Percentiles rank a stretch among this genome's conserved stretches.
phyloP scores from a whole-genome alignment of 352 stramenopile species.

The Globisporangium uncinulatum region DNA sequence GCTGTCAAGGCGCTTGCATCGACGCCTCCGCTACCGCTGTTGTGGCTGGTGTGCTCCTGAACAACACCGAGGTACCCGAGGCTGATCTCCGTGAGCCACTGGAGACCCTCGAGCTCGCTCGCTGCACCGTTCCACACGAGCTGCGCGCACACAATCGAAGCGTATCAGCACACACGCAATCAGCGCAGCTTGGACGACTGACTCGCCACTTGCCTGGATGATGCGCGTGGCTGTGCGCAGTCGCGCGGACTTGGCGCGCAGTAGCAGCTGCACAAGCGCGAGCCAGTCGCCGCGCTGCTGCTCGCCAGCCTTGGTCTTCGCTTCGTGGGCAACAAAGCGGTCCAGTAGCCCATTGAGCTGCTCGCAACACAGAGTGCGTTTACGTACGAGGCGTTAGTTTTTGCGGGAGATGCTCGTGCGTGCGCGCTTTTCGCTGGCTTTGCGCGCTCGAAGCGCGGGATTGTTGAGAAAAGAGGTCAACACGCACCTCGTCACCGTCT shows the following conservation, averaged over 20 bases:
- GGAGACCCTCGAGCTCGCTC: slow-evolving; percentile 68
- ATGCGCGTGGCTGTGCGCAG: slow-evolving; percentile 51
- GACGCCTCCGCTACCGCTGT: neutral
- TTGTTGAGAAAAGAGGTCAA: too few species aligned
- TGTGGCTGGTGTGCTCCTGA: slow-evolving; percentile 21
- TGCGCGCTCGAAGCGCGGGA: slow-evolving; percentile 26
- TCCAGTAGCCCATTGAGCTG: slow-evolving; percentile 63
- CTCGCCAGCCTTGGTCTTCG: slow-evolving; percentile 35
- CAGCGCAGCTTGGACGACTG: neutral
- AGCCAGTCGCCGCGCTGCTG: slow-evolving; percentile 51
- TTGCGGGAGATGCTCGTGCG: neutral
- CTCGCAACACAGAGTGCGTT: neutral
- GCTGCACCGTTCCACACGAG: slow-evolving; percentile 39
- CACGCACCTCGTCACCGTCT: slow-evolving; percentile 48
- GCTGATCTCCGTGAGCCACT: slow-evolving; percentile 73
- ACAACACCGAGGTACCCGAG: slow-evolving; percentile 51
- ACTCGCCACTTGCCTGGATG: slow-evolving; percentile 25
- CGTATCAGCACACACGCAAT: neutral
- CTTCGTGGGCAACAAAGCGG: slow-evolving; percentile 34
- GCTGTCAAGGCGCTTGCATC: neutral
- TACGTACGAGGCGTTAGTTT: neutral
- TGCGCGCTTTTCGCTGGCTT: slow-evolving; percentile 38
- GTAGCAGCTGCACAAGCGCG: slow-evolving; percentile 49
- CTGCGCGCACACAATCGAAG: slow-evolving; percentile 4
- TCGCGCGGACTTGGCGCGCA: slow-evolving; percentile 47